Evolutionary conservation across 1,139 yeast species (phyloP).

Genomic region (Blastobotrys proliferans): DNA sequence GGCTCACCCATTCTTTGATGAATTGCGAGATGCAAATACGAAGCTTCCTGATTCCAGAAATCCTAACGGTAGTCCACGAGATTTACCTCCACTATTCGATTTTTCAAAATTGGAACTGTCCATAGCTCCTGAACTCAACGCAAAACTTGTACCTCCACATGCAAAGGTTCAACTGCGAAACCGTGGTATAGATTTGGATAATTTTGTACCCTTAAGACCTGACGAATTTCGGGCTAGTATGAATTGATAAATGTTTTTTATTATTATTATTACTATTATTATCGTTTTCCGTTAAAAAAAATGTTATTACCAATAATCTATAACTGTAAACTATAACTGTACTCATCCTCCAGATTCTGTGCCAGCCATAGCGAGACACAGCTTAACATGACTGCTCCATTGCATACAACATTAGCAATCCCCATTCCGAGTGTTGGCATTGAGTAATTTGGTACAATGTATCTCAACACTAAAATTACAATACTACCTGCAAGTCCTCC

Average conservation of each 20-base stretch:
- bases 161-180: slow-evolving; percentile 32
- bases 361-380: slow-evolving; percentile 88
- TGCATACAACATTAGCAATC: slow-evolving; percentile 77
- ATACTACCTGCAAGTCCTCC: slow-evolving; percentile 94
- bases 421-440: slow-evolving; percentile 97
- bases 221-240: slow-evolving; percentile 27
- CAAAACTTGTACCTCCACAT: slow-evolving; percentile 38
- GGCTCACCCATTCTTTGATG: slow-evolving; percentile 72
- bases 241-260: neutral
- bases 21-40: slow-evolving; percentile 54
- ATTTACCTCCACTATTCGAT: slow-evolving; percentile 40
- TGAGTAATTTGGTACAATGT: slow-evolving; percentile 67
- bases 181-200: slow-evolving; percentile 36
- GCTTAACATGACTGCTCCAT: slow-evolving; percentile 77
- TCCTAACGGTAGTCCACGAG: slow-evolving; percentile 35
- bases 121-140: slow-evolving; percentile 39
- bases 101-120: slow-evolving; percentile 39
- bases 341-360: slow-evolving; percentile 93
- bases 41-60: slow-evolving; percentile 48
- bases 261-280: neutral
- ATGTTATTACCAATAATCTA: slow-evolving; percentile 30
- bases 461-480: slow-evolving; percentile 81
- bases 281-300: neutral
- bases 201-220: slow-evolving; percentile 36
- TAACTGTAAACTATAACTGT: slow-evolving; percentile 82